Conservation (phyloP, 176 grass and related monocot genomes). For the Oropetium thomaeum region DNA sequence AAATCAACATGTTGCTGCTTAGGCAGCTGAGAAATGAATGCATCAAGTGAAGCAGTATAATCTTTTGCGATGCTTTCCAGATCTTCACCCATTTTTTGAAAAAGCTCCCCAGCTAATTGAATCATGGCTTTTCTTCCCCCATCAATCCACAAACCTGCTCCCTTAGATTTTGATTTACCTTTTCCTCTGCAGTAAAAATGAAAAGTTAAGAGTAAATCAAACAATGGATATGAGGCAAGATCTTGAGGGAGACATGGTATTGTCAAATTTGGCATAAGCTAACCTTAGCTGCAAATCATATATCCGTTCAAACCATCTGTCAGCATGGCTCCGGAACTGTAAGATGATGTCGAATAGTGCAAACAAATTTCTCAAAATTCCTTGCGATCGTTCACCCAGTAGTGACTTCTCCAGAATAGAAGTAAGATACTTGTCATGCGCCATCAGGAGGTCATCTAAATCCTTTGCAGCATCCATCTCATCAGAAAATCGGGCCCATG, state of each 20-base stretch:
- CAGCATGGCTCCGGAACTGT: conserved; percentile 72
- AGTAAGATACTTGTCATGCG: conserved; percentile 78
- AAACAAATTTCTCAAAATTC: conserved; percentile 69
- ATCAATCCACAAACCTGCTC: conserved; percentile 51
- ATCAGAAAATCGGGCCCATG: conserved; percentile 85
- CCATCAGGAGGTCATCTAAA: conserved; percentile 86
- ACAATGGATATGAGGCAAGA: conserved; percentile 4
- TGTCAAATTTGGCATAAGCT: conserved; percentile 21
- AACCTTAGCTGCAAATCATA: conserved; percentile 85
- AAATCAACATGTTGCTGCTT: conserved; percentile 92
- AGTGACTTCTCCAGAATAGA: conserved; percentile 93
- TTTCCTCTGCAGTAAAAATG: conserved; percentile 60
- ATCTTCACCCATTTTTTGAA: conserved; percentile 89
- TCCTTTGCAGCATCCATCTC: conserved; percentile 93
- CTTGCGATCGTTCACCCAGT: conserved; percentile 69
- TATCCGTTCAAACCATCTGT: conserved; percentile 91
- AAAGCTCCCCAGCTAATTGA: conserved; percentile 73
- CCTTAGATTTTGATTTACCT: conserved; percentile 65
- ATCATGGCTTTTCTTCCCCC: conserved; percentile 80
- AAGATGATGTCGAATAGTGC: conserved; percentile 86
- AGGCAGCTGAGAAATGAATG: conserved; percentile 85
- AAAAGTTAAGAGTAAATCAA: conserved; percentile 14
- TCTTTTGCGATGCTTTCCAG: conserved; percentile 87
- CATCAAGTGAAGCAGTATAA: conserved; percentile 77
- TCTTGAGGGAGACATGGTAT: conserved; percentile 7